Evolutionary conservation across 2,329 filamentous ascomycete genomes (phyloP).

Genomic region (Cercospora sp.): DNA sequence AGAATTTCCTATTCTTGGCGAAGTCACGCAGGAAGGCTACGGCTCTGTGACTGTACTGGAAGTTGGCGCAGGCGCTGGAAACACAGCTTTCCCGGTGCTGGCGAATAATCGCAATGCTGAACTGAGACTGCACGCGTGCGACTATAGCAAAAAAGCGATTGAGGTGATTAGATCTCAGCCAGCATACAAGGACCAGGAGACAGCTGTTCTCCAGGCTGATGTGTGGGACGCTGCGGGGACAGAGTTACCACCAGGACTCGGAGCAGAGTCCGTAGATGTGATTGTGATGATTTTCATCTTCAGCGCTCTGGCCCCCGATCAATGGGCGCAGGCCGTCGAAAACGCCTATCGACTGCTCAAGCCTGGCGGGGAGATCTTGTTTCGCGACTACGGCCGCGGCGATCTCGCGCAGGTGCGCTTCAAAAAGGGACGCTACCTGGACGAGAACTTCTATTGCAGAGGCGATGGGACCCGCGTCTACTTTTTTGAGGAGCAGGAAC

Average conservation of each 20-base stretch:
- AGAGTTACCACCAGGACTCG: constrained; percentile 71
- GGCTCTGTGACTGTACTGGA: constrained; percentile 75
- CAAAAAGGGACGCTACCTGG: constrained; percentile 89
- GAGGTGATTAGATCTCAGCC: constrained; percentile 84
- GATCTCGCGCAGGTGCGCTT: constrained; percentile 96
- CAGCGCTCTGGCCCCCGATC: constrained; percentile 78
- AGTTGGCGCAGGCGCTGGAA: constrained; percentile 92
- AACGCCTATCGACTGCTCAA: constrained; percentile 85
- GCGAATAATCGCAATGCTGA: constrained; percentile 77
- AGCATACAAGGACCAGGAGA: constrained; percentile 62
- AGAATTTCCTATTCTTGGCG: constrained; percentile 85
- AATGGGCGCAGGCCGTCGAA: constrained; percentile 79
- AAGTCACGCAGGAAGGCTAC: constrained; percentile 69
- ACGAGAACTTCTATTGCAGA: constrained; percentile 95
- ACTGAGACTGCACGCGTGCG: constrained; percentile 86
- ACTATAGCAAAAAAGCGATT: constrained; percentile 94
- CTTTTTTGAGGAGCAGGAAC: constrained; percentile 88
- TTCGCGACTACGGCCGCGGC: constrained; percentile 93
- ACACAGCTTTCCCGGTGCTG: constrained; percentile 91
- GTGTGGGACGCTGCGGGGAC: constrained; percentile 84
- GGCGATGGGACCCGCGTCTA: constrained; percentile 96
- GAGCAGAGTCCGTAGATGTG: constrained; percentile 80
- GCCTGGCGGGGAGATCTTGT: constrained; percentile 88
- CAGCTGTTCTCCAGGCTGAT: constrained; percentile 71
- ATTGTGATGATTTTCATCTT: constrained; percentile 97